phyloP scores from a whole-genome alignment of 1,284 basidiomycete genomes.

The Marasmius fiardii region DNA sequence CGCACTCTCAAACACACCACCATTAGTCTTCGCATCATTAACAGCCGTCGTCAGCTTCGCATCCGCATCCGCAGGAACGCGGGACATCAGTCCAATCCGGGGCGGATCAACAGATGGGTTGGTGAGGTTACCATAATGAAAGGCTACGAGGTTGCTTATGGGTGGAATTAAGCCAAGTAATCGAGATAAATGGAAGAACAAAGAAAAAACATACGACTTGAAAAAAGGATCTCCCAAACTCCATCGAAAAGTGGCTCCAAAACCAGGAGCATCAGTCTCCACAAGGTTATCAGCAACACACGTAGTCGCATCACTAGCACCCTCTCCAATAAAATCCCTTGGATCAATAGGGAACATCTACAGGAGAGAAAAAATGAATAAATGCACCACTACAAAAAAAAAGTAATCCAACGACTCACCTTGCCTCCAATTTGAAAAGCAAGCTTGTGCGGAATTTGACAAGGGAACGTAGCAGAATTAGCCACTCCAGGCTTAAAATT shows the following conservation, averaged over 20 bases:
- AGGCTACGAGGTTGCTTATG: conserved; percentile 28
- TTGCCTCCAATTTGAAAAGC: conserved; percentile 61
- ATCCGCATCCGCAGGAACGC: conserved; percentile 14
- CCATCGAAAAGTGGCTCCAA: conserved; percentile 9
- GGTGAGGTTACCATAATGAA: conserved; percentile 17
- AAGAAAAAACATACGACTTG: conserved; percentile 2
- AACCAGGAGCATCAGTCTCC: conserved; percentile 45
- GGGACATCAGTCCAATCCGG: conserved; percentile 12
- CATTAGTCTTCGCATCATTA: conserved; percentile 10
- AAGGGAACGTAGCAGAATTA: conserved; percentile 40
- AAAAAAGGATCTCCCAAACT: conserved; percentile 13
- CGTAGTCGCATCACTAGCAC: conserved; percentile 31
- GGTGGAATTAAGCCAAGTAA: background rate
- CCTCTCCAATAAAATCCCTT: conserved; percentile 53
- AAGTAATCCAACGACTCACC: conserved; percentile 11
- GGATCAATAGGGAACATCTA: conserved; percentile 61
- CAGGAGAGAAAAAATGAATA: background rate
- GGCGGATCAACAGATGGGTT: conserved; percentile 18
- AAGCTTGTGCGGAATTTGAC: conserved; percentile 45
- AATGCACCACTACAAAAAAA: background rate
- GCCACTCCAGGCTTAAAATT: conserved; percentile 29
- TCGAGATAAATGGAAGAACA: conserved; percentile 2
- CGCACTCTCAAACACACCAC: conserved; percentile 15
- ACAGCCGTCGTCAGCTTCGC: conserved; percentile 9
- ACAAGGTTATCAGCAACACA: conserved; percentile 48